These are phyloP conservation scores for Theobroma cacao DNA, from an alignment of 345 rosid species.

Conservation along the genomic window DNA sequence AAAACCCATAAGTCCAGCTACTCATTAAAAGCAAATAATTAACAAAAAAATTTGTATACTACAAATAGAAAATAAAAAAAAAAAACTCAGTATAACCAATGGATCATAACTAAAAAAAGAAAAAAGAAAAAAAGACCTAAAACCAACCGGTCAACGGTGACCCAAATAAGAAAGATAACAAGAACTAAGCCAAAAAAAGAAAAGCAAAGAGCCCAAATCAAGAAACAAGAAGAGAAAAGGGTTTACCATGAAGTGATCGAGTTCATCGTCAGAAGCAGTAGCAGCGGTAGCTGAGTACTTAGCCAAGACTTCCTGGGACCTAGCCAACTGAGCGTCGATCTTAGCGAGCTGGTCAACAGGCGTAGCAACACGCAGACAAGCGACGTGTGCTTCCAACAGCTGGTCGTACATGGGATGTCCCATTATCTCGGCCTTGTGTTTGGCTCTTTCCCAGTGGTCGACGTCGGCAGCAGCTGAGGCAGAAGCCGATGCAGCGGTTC, in stretches of 20 bases:
- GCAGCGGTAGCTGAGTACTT: neutral
- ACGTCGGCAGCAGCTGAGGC: neutral
- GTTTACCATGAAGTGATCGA: slow-evolving; percentile 13
- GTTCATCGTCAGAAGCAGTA: slow-evolving; percentile 19
- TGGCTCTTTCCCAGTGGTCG: slow-evolving; percentile 39
- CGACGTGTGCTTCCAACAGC: slow-evolving; percentile 16
- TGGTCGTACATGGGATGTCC: slow-evolving; percentile 51
- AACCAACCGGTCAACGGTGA: slow-evolving; percentile 34
- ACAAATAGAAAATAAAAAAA: neutral
- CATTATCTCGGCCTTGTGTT: slow-evolving; percentile 40
- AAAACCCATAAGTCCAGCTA: neutral
- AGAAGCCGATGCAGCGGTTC: neutral
- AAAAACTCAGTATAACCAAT: neutral
- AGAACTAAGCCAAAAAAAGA: neutral
- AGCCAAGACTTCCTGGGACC: slow-evolving; percentile 2
- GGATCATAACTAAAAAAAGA: slow-evolving; percentile 1
- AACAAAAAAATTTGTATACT: neutral
- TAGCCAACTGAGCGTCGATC: slow-evolving; percentile 14
- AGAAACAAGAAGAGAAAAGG: slow-evolving; percentile 26
- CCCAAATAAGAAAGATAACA: neutral
- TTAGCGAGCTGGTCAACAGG: slow-evolving; percentile 16
- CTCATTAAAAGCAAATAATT: neutral
- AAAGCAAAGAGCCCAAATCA: neutral
- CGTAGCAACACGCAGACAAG: slow-evolving; percentile 11
- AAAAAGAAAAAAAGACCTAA: neutral